A percentile compares a stretch with the other conserved stretches of the same genome.
These are phyloP conservation scores for Apiotrichum siamense DNA, from an alignment of 1,284 basidiomycete genomes.

Conservation along the genomic window DNA sequence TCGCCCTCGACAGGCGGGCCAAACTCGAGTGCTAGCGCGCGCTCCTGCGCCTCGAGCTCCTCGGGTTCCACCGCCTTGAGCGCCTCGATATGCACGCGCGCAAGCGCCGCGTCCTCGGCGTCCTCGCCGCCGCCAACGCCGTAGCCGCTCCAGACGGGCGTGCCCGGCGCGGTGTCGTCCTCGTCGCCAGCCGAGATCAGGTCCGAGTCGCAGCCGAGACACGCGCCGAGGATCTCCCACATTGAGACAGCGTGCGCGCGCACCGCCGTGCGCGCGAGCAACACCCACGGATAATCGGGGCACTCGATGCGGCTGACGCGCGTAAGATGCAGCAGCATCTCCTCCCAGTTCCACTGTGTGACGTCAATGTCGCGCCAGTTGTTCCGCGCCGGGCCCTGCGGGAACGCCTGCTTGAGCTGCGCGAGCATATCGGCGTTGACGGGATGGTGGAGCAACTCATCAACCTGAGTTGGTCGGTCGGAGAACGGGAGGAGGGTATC, in stretches of 20 bases:
- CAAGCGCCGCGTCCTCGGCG: constrained; percentile 25
- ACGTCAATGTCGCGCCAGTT: constrained; percentile 38
- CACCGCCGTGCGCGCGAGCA: constrained; percentile 35
- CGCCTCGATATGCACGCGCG: constrained; percentile 42
- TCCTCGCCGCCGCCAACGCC: constrained; percentile 37
- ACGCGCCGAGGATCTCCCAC: constrained; percentile 45
- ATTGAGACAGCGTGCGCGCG: constrained; percentile 33
- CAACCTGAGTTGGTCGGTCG: constrained; percentile 38
- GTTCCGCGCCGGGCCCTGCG: constrained; percentile 22
- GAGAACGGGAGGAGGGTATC: constrained; percentile 43
- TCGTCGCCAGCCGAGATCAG: constrained; percentile 43
- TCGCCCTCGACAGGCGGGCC: constrained; percentile 27
- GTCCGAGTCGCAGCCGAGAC: constrained; percentile 44
- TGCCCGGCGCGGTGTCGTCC: constrained; percentile 26
- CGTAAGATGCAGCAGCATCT: constrained; percentile 39
- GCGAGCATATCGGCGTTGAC: constrained; percentile 35
- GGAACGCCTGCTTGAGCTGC: constrained; percentile 38
- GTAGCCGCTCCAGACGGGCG: constrained; percentile 34
- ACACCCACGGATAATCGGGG: constrained; percentile 43
- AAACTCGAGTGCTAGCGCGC: constrained; percentile 22
- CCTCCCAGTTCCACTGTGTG: constrained; percentile 41
- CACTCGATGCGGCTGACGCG: constrained; percentile 27
- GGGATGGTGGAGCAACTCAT: constrained; percentile 31
- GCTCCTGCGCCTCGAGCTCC: constrained; percentile 13
- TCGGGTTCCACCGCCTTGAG: constrained; percentile 30